Evolutionary conservation across 2,329 filamentous ascomycete genomes (phyloP).

Genomic region (Trichoderma oligosporum): DNA sequence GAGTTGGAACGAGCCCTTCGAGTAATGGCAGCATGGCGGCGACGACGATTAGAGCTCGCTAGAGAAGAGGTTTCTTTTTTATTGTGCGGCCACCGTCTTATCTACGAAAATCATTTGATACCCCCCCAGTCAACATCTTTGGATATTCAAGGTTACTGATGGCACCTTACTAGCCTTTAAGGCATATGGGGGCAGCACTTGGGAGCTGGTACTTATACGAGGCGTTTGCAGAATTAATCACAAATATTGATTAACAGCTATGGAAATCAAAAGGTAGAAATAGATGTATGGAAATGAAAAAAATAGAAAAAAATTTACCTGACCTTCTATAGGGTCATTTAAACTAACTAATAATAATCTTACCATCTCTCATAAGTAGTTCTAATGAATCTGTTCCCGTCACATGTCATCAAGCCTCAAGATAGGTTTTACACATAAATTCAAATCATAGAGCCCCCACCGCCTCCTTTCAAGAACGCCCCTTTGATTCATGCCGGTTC

Average conservation of each 20-base stretch:
- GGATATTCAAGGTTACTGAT: background rate
- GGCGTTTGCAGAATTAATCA: background rate
- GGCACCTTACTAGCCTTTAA: background rate
- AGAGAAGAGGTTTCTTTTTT: background rate
- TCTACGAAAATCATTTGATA: slow-evolving; percentile 3
- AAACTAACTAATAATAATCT: background rate
- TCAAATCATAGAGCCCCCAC: background rate
- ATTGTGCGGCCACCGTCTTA: background rate
- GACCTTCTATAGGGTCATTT: slow-evolving; percentile 2
- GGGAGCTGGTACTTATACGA: background rate
- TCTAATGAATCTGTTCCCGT: slow-evolving; percentile 3
- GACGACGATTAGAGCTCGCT: background rate
- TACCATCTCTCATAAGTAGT: background rate
- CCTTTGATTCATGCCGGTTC: background rate
- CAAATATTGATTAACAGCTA: background rate
- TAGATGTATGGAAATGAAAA: background rate
- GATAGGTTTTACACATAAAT: slow-evolving; percentile 6
- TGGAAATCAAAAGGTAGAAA: background rate
- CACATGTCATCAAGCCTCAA: background rate
- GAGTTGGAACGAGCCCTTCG: slow-evolving; percentile 1
- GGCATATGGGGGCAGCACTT: background rate
- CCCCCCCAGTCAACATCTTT: background rate
- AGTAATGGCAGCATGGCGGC: background rate
- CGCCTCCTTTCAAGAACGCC: slow-evolving; percentile 6
- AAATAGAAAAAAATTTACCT: background rate